Base-by-base conservation (phyloP, 78 protist genomes). In the Dictyostelium capitatum region DNA sequence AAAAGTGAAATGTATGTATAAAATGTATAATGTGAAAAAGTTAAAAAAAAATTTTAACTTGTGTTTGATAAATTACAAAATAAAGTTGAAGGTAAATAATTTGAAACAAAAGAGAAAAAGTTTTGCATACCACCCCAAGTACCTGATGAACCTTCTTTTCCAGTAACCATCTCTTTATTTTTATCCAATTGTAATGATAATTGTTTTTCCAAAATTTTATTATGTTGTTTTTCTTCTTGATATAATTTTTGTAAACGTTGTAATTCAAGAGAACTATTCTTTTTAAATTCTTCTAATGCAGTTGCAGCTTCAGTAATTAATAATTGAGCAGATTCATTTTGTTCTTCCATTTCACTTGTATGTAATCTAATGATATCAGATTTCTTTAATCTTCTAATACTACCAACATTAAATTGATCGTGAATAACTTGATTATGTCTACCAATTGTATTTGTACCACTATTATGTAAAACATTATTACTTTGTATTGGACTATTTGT, bases 11-110 rank as follows among this genome's bases (percentile, higher is more conserved):
- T 51, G 56, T 4, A 14, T 14, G 15, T 51, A 51, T 51, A 4
- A 51, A 1, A 14, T 14, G 1, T 51, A 51, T 51, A n/a, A n/a
- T n/a, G n/a, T n/a, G n/a, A n/a, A n/a, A n/a, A n/a, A n/a, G n/a
- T n/a, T n/a, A 14, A 4, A 14, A 4, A 51, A 51, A 14, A 14
- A 59, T 4, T 46, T 47, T 73, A 73, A 73, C 79, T 73, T 19
- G 93, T 87, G 67, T 73, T 78, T 53, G 93, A 87, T 48, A 87
- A 62, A 77, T 87, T 87, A 65, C 93, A 87, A 74, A 87, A 41
- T 43, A 87, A 41, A 78, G 83, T 59, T 25, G 93, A 59, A 20
- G 93, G 93, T 51, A 87, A 87, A 62, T 75, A 77, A 70, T 87
- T 50, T 20, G 93, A 64, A 14, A 87, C 75, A 77, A 87, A 87